Conservation (phyloP, 495 filamentous ascomycete species). For the Podospora comata region DNA sequence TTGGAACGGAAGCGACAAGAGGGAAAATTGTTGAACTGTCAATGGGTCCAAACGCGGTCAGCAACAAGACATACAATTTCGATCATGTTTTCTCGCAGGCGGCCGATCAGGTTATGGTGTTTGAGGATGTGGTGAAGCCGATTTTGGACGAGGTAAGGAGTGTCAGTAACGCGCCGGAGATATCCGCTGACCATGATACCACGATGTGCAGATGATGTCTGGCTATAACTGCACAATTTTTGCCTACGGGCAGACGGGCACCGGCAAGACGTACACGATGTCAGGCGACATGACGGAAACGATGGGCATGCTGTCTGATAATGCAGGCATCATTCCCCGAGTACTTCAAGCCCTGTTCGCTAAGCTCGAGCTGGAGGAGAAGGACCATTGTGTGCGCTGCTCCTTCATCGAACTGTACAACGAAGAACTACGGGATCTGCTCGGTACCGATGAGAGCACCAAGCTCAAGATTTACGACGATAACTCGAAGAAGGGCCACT, state of each 20-base stretch:
- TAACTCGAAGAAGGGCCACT: conserved; percentile 72
- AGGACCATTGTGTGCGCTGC: conserved; percentile 88
- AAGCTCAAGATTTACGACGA: conserved; percentile 98
- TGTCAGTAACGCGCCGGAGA: background rate
- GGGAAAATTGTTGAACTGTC: conserved; percentile 80
- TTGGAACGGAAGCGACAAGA: conserved; percentile 80
- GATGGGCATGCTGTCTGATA: conserved; percentile 78
- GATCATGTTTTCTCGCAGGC: conserved; percentile 96
- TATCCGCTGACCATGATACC: background rate
- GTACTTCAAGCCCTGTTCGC: conserved; percentile 81
- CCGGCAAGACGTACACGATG: conserved; percentile 99
- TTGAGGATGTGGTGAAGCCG: conserved; percentile 88
- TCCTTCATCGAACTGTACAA: conserved; percentile 99
- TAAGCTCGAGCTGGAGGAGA: conserved; percentile 73
- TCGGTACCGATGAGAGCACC: conserved; percentile 71
- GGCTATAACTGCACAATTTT: conserved; percentile 99
- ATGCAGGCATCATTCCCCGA: conserved; percentile 90
- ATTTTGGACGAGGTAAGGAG: conserved; percentile 67
- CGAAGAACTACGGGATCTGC: conserved; percentile 87
- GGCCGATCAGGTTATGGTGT: conserved; percentile 87
- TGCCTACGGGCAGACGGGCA: conserved; percentile 96
- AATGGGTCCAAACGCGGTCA: conserved; percentile 87
- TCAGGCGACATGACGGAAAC: conserved; percentile 93
- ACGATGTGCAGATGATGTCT: conserved; percentile 61
- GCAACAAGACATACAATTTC: conserved; percentile 95